Conservation (phyloP, 768 basidiomycete genomes). For the Clitopilus hobsonii region DNA sequence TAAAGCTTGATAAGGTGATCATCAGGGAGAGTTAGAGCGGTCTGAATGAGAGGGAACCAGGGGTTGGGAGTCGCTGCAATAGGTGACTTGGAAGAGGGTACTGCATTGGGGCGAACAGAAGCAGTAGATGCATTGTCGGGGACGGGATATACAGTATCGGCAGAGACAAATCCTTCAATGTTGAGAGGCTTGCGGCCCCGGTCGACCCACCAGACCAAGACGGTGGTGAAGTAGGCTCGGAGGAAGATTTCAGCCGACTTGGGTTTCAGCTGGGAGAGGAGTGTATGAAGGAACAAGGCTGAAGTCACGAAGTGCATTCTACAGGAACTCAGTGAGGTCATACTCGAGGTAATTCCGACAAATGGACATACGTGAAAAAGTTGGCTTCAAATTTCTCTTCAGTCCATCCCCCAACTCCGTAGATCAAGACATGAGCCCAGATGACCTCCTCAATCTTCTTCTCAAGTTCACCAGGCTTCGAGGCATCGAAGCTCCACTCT, state of each 20-base stretch:
- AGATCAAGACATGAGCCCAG: slow-evolving; percentile 50
- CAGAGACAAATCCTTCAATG: slow-evolving; percentile 42
- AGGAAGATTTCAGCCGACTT: slow-evolving; percentile 40
- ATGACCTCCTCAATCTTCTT: slow-evolving; percentile 59
- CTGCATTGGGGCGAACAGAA: slow-evolving; percentile 13
- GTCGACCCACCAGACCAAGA: slow-evolving; percentile 45
- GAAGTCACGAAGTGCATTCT: slow-evolving; percentile 61
- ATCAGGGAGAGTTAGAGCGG: slow-evolving; percentile 49
- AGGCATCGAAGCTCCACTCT: slow-evolving; percentile 37
- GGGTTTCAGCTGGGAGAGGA: slow-evolving; percentile 26
- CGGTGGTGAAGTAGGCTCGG: slow-evolving; percentile 44
- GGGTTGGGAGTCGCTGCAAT: slow-evolving; percentile 42
- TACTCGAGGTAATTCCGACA: not conserved
- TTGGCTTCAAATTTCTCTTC: slow-evolving; percentile 44
- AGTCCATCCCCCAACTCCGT: slow-evolving; percentile 50
- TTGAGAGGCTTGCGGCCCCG: slow-evolving; percentile 46
- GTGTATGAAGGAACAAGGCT: slow-evolving; percentile 45
- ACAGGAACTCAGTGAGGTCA: not conserved
- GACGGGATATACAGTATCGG: slow-evolving; percentile 14
- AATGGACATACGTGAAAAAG: slow-evolving; percentile 50
- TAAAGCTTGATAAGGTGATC: slow-evolving; percentile 44
- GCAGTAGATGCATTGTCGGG: slow-evolving; percentile 18
- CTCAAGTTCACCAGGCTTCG: slow-evolving; percentile 31
- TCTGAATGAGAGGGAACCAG: slow-evolving; percentile 52
- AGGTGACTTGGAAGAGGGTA: slow-evolving; percentile 23